A percentile compares a stretch with the other conserved stretches of the same genome.
Conservation (phyloP, 352 stramenopile species). For the Phytopythium helicoides region DNA sequence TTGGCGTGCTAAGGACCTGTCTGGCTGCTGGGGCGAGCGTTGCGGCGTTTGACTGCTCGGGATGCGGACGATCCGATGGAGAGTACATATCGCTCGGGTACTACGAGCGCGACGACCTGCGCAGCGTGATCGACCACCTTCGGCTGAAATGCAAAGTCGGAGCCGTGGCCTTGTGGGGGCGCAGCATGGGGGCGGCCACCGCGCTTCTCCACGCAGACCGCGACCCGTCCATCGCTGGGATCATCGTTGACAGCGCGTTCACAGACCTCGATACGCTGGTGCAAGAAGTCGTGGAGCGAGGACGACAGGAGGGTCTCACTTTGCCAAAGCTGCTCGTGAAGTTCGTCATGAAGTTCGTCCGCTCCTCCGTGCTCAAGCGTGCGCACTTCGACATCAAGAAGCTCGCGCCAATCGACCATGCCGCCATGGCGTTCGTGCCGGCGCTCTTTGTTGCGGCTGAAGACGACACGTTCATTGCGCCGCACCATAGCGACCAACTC, state of each 20-base stretch:
- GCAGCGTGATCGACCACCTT: conserved; percentile 94
- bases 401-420: conserved; percentile 84
- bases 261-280: conserved; percentile 94
- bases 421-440: conserved; percentile 94
- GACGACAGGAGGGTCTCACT: conserved; percentile 90
- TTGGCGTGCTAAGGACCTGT: conserved; percentile 88
- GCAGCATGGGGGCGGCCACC: conserved; percentile 98
- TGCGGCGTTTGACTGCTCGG: conserved; percentile 97
- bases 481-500: conserved; percentile 83
- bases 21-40: conserved; percentile 93
- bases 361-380: conserved; percentile 90
- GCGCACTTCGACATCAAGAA: conserved; percentile 84
- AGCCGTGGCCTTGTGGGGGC: conserved; percentile 96
- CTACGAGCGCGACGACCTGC: conserved; percentile 91
- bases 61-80: conserved; percentile 94
- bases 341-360: conserved; percentile 91
- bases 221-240: conserved; percentile 96
- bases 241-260: conserved; percentile 98
- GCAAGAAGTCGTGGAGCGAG: conserved; percentile 97
- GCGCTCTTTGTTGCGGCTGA: conserved; percentile 95
- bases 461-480: conserved; percentile 94
- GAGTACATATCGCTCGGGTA: conserved; percentile 98
- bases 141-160: conserved; percentile 86
- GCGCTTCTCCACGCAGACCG: conserved; percentile 96
- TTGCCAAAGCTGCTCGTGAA: conserved; percentile 91